Evolutionary conservation across 306 rosid species (phyloP).

Genomic region (Erythrophleum fordii): DNA sequence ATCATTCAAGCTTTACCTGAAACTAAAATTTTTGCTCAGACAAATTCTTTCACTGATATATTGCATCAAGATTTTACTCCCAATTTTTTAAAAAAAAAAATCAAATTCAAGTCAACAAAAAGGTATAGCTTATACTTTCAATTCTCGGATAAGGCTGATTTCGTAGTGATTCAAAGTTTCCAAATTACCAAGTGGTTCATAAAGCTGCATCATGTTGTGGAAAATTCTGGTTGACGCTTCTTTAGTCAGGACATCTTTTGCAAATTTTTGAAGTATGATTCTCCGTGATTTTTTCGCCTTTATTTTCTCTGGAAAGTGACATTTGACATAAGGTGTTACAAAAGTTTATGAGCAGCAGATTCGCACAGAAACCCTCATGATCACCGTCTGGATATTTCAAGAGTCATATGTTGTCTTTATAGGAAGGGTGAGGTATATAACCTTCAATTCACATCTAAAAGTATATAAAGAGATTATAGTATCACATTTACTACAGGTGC

Average conservation of each 20-base stretch:
- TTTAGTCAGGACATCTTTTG: no score
- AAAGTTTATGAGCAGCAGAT: not conserved
- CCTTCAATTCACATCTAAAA: conserved; percentile 2
- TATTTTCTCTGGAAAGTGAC: conserved; percentile 4
- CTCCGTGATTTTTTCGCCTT: not conserved
- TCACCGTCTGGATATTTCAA: not conserved
- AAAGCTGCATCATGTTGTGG: conserved; percentile 15
- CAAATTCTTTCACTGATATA: no score
- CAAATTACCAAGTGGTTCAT: not conserved
- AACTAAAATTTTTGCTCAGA: no score
- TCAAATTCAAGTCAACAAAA: no score
- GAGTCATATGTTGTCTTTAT: no score
- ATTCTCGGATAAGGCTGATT: not conserved
- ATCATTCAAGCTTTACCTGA: no score
- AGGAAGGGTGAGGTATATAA: not conserved
- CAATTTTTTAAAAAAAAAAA: no score
- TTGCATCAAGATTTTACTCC: no score
- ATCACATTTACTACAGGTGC: not conserved
- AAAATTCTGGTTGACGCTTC: not conserved
- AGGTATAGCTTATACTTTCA: not conserved
- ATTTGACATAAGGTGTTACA: not conserved
- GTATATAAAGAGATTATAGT: not conserved
- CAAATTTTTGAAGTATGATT: not conserved
- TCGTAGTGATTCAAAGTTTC: not conserved
- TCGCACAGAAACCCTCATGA: not conserved